Evolutionary conservation across 2,329 filamentous ascomycete genomes (phyloP).

Genomic region (Xylaria digitata): DNA sequence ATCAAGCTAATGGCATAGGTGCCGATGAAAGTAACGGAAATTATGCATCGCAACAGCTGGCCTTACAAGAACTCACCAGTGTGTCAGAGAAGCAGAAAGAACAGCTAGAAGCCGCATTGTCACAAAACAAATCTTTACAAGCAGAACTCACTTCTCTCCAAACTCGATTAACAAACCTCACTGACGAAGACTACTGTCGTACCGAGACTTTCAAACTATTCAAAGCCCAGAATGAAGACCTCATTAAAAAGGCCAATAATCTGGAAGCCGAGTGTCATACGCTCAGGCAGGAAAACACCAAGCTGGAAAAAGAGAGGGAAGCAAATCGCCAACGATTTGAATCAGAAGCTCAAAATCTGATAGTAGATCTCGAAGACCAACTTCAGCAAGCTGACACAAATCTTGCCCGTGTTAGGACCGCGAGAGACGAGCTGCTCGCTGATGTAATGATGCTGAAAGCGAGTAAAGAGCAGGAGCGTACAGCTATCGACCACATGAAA

Average conservation of each 20-base stretch:
- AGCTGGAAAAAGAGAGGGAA: slow-evolving; percentile 84
- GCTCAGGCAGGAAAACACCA: slow-evolving; percentile 85
- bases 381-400: slow-evolving; percentile 85
- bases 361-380: slow-evolving; percentile 83
- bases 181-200: slow-evolving; percentile 92
- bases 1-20: slow-evolving; percentile 65
- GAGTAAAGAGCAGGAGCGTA: slow-evolving; percentile 79
- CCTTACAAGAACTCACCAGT: slow-evolving; percentile 81
- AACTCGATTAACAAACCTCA: slow-evolving; percentile 74
- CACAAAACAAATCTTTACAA: slow-evolving; percentile 78
- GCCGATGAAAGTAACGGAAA: slow-evolving; percentile 66
- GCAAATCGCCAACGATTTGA: slow-evolving; percentile 84
- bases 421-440: slow-evolving; percentile 85
- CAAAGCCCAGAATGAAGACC: slow-evolving; percentile 89
- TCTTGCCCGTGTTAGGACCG: slow-evolving; percentile 83
- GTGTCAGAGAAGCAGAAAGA: slow-evolving; percentile 86
- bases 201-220: slow-evolving; percentile 94
- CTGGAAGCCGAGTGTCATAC: slow-evolving; percentile 89
- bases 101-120: slow-evolving; percentile 82
- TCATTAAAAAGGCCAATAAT: slow-evolving; percentile 91
- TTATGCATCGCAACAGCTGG: slow-evolving; percentile 75
- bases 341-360: slow-evolving; percentile 77
- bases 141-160: slow-evolving; percentile 83
- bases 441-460: slow-evolving; percentile 84
- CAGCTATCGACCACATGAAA: slow-evolving; percentile 77